These are phyloP conservation scores for Triticum dicoccoides DNA, from an alignment of 176 grass and related monocot species.

Conservation along the genomic window DNA sequence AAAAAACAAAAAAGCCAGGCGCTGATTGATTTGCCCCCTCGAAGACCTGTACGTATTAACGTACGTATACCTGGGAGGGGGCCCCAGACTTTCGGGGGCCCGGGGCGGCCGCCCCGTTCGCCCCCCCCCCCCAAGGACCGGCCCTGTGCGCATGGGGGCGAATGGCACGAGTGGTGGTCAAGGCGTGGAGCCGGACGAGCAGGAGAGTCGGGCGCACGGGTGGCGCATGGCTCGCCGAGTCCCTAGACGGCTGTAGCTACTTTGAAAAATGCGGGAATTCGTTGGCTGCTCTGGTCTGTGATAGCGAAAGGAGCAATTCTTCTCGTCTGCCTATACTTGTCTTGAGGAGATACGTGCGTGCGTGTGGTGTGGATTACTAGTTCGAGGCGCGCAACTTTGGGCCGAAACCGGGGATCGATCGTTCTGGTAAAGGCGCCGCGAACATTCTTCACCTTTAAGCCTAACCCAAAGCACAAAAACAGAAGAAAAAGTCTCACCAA, in stretches of 20 bases:
- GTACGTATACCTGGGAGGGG: too few relatives aligned
- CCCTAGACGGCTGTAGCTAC: not conserved
- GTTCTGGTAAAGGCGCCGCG: not conserved
- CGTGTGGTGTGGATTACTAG: not conserved
- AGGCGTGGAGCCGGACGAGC: not conserved
- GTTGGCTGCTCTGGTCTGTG: not conserved
- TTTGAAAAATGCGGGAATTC: too few relatives aligned
- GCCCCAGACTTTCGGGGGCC: too few relatives aligned
- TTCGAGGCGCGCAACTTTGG: not conserved
- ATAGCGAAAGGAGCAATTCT: not conserved
- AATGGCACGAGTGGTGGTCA: not conserved
- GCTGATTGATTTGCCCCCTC: too few relatives aligned
- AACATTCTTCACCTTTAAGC: constrained; percentile 45
- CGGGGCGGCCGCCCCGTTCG: too few relatives aligned
- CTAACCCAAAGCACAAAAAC: not conserved
- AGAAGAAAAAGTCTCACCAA: not conserved
- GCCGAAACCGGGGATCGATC: not conserved
- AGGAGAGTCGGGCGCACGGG: not conserved
- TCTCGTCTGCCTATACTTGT: too few relatives aligned
- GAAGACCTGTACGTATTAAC: too few relatives aligned
- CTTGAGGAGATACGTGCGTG: not conserved
- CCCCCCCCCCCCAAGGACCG: too few relatives aligned
- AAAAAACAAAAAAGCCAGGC: too few relatives aligned
- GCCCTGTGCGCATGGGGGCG: too few relatives aligned
- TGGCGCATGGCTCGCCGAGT: not conserved